Evolutionary conservation across 345 rosid species (phyloP).

Genomic region (Mercurialis annua): DNA sequence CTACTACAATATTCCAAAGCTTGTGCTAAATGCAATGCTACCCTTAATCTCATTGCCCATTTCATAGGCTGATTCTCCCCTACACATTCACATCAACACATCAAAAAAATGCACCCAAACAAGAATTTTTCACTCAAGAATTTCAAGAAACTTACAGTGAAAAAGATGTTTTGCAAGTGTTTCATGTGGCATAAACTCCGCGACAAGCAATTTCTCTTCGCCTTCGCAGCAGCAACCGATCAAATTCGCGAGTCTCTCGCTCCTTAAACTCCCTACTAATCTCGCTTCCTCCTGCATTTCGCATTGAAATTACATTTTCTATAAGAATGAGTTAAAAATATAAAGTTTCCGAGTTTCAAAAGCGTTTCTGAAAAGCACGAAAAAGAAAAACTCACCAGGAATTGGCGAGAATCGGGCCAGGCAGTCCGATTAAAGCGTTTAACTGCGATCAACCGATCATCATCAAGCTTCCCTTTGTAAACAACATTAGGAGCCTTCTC

Average conservation of each 20-base stretch:
- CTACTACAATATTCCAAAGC: slow-evolving; percentile 83
- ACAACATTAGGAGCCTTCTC: slow-evolving; percentile 95
- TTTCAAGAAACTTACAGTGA: slow-evolving; percentile 51
- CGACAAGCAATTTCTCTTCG: slow-evolving; percentile 79
- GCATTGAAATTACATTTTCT: not conserved
- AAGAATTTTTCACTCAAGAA: not conserved
- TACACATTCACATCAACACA: slow-evolving; percentile 30
- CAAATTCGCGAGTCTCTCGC: slow-evolving; percentile 71
- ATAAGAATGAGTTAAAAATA: not conserved
- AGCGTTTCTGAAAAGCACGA: not conserved
- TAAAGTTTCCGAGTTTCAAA: too few relatives aligned
- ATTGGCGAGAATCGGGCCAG: slow-evolving; percentile 97
- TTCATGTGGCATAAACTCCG: slow-evolving; percentile 88
- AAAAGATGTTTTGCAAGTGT: slow-evolving; percentile 94
- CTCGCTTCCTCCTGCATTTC: slow-evolving; percentile 76
- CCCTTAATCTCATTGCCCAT: slow-evolving; percentile 97
- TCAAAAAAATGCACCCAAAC: not conserved
- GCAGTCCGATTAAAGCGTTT: slow-evolving; percentile 84
- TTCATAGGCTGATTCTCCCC: slow-evolving; percentile 99
- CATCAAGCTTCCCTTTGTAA: slow-evolving; percentile 77
- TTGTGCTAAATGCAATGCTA: slow-evolving; percentile 83
- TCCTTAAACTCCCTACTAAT: slow-evolving; percentile 79
- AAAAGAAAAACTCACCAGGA: slow-evolving; percentile 49
- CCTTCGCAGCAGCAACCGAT: slow-evolving; percentile 90
- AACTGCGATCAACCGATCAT: slow-evolving; percentile 74